Base-by-base conservation (phyloP, 352 stramenopile genomes). In the Globisporangium alternatum region DNA sequence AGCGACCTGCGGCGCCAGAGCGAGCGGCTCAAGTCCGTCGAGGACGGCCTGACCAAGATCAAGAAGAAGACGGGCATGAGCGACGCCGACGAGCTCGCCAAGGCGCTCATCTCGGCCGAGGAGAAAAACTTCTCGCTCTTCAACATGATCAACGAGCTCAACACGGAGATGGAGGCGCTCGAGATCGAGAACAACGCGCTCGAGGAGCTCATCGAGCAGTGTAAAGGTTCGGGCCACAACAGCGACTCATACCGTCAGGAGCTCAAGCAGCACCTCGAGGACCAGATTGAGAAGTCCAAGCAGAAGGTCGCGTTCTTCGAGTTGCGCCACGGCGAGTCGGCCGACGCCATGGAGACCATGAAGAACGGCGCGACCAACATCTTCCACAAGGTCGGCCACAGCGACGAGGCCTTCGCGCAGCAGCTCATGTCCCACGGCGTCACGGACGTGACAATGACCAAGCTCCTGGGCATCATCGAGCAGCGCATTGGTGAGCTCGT, bases 101-200 rank as follows among this genome's bases (percentile, higher is more conserved):
- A 84, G 41, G 90, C 83, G 30, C 85, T 98, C 45, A 52, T 97
- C 47, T 74, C 88, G 45, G 90, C 90, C 2, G 93, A 98, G 51
- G 91, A 98, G 64, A 97, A 98, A 70, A 98, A 98, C 72, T 98
- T 98, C 63, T 96, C 84, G 49, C 80, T 98, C 19, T 98, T 98
- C 70, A 98, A 97, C 61, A 91, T 97, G 68, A 94, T 98, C 71
- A 98, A 97, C 72, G 89, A 97, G 56, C 74, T 97, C 43, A 98
- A 93, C 72, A 94, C 82, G 2, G 89, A 97, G 61, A 97, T 97
- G 80, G 85, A 96, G 70, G 76, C 73, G 19, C 67, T 94, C 37
- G 88, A 96, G 70, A 88, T 94, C 54, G 87, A 96, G 51, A 96
- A 94, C 65, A 89, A 93, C 31, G 74, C 64, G 2, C 71, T 92